Evolutionary conservation across 331 rosid genomes (phyloP), one percentile per base, ranked within the genome.

Genomic region (Malus hybrid): DNA sequence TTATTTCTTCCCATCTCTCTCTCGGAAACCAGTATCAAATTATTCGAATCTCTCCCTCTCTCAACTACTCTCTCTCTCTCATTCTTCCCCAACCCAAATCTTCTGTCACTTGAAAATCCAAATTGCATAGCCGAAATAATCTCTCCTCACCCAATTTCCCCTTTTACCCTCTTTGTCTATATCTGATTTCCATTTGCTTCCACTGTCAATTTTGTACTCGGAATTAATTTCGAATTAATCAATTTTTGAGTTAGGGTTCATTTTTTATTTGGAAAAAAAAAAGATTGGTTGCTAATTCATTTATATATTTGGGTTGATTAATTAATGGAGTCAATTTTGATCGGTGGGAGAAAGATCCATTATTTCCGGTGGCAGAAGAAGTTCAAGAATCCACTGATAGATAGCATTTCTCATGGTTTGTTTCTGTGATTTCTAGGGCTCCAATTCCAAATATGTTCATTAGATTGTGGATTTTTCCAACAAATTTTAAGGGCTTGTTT

Each of bases 281-380:
- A 30, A 66, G 18, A 14, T 78, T 60, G 26, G 26, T 52, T 29
- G 33, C 42, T 22, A 30, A 11, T 20, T 74, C 34, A 5, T 70
- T 5, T 1, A 19, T 19, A 10, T 11, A 7, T 32, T 69, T 15
- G 12, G 10, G 30, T 44, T 70, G 69, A 34, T 75, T 39, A 33
- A 39, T 12, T 74, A 48, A 93, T 94, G 99, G 96, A 90, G 7
- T 86, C 97, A 50, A 90, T 90, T 94, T 94, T 72, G 88, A 92
- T 74, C 95, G 92, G 50, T 94, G 99, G 99, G 96, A 94, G 78
- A 90, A 94, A 86, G 99, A 94, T 87, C 97, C 97, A 33, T 94
- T 87, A 82, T 94, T 94, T 80, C 77, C 84, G 26, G 97, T 93
- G 39, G 99, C 96, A 3, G 99, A 94, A 81, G 92, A 94, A 80